Base-by-base conservation (phyloP, 768 basidiomycete genomes). In the Tricholoma matsutake region DNA sequence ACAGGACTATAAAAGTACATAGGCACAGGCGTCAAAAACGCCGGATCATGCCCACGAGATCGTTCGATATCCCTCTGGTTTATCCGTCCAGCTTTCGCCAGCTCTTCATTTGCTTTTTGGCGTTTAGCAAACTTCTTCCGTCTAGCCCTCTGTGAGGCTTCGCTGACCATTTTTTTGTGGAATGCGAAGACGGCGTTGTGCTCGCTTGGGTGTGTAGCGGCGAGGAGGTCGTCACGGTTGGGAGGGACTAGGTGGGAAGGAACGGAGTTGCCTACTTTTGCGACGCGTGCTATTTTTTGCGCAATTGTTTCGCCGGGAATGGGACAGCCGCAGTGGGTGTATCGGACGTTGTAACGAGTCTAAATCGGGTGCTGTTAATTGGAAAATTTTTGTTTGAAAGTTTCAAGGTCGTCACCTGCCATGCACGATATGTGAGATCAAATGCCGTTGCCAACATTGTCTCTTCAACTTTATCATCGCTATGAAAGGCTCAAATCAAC, bases 241-340 rank as follows among this genome's bases (percentile, higher is more conserved):
- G 73, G 70, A 0, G 74, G 71, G 6, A 72, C 66, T 31, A 79
- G 72, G 56, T 72, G 70, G 16, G 74, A 70, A 2, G 70, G 68
- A 18, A 65, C 65, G 54, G 54, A 35, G 14, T 56, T 49, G 49
- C 63, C 31, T 56, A 41, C 20, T 13, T 56, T 57, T n/a, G 71
- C 60, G 20, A 72, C 63, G 11, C 76, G 78, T 6, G 72, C 63
- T 41, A 84, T 67, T 52, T 69, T 74, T 62, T 80, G 74, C 6
- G 73, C 70, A n/a, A 81, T 69, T 9, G 73, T 76, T 34, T 77
- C 75, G 3, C 78, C 79, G 0, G 79, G 78, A 5, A 74, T 67
- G 0, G 81, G 75, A 65, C 86, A 86, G 3, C 85, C 85, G 59
- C 85, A 87, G 61, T 81, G 78, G 59, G 71, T 78, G 70, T 87